phyloP scores from a whole-genome alignment of 495 filamentous ascomycete genomes.

The Neurospora sp. region DNA sequence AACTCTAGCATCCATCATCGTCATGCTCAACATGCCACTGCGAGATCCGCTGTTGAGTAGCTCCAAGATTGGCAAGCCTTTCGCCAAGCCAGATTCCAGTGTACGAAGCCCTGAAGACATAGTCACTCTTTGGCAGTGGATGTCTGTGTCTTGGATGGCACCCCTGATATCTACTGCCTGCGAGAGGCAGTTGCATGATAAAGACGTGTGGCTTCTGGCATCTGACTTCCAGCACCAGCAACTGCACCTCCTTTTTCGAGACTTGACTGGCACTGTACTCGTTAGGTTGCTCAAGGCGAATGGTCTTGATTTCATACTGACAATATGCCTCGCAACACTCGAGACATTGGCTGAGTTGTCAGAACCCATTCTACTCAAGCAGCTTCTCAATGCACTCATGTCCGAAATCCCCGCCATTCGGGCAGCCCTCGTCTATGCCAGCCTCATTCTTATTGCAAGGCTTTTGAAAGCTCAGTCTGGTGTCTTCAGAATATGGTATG shows the following conservation, averaged over 20 bases:
- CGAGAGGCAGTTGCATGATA: conserved; percentile 54
- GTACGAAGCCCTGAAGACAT: conserved; percentile 76
- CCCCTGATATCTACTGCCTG: conserved; percentile 57
- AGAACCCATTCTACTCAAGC: conserved; percentile 59
- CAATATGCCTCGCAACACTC: conserved; percentile 48
- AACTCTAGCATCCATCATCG: conserved; percentile 25
- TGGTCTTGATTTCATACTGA: conserved; percentile 62
- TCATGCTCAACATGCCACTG: conserved; percentile 64
- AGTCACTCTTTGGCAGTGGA: conserved; percentile 68
- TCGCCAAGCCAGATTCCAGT: conserved; percentile 43
- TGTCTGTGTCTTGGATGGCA: conserved; percentile 74
- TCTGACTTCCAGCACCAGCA: conserved; percentile 67
- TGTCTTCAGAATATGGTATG: conserved; percentile 65
- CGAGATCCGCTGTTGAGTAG: conserved; percentile 48
- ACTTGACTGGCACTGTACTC: conserved; percentile 61
- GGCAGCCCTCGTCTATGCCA: conserved; percentile 56
- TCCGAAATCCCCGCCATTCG: conserved; percentile 35
- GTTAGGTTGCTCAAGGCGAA: conserved; percentile 61
- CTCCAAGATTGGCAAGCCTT: conserved; percentile 52
- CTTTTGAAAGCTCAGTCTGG: conserved; percentile 54
- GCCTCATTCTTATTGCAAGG: conserved; percentile 48
- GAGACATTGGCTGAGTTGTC: conserved; percentile 55
- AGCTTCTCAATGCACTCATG: conserved; percentile 59
- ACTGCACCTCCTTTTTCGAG: conserved; percentile 62
- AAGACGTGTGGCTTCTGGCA: conserved; percentile 67